Evolutionary conservation across 1,284 basidiomycete genomes (phyloP).

Genomic region (Apiotrichum brassicae): DNA sequence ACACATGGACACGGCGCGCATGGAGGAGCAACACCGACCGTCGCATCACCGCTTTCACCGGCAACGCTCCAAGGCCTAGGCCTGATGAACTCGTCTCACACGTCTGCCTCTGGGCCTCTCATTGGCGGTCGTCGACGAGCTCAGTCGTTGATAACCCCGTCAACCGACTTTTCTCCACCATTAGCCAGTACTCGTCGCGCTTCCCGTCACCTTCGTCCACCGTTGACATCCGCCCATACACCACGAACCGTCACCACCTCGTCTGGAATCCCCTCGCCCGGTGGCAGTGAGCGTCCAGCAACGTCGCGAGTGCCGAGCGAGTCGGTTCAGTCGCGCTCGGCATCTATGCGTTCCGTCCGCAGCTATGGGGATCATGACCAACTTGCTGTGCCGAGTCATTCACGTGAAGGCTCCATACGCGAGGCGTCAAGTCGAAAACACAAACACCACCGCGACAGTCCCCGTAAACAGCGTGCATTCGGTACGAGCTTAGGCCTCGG

Average conservation of each 20-base stretch:
- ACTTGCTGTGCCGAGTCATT: not conserved
- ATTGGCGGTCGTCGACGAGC: conserved; percentile 19
- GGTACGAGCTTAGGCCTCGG: conserved; percentile 33
- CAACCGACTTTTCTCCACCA: not conserved
- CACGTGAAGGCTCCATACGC: not conserved
- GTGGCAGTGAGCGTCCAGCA: not conserved
- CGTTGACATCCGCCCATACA: not conserved
- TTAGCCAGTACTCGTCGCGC: conserved; percentile 6
- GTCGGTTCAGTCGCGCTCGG: not conserved
- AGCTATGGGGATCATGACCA: not conserved
- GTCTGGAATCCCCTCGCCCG: not conserved
- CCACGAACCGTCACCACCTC: conserved; percentile 1
- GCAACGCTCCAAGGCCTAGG: conserved; percentile 1
- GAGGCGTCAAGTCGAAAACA: no score
- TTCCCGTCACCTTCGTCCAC: not conserved
- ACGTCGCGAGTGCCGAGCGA: not conserved
- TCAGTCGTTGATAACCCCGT: conserved; percentile 18
- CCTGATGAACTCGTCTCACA: conserved; percentile 5
- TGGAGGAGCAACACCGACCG: not conserved
- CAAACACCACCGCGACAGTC: no score
- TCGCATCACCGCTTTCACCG: not conserved
- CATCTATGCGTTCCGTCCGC: conserved; percentile 1
- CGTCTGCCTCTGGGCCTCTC: no score
- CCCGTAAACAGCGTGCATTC: conserved; percentile 11
- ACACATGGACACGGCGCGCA: not conserved